A percentile compares a stretch with the other conserved stretches of the same genome.
Evolutionary conservation across 2,329 filamentous ascomycete genomes (phyloP).

Genomic region (Pseudogymnoascus sp.): DNA sequence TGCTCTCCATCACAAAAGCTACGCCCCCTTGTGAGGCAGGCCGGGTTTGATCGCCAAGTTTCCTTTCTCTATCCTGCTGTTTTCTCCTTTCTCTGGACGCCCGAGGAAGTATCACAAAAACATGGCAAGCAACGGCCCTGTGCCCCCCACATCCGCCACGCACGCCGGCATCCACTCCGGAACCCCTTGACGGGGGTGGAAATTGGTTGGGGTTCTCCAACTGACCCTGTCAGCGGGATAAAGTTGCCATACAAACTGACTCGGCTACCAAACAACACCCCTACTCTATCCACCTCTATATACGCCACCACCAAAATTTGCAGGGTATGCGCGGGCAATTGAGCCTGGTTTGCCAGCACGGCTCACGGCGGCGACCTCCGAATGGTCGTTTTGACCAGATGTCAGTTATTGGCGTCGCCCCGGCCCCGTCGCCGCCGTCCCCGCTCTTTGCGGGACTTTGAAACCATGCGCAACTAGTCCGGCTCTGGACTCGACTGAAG

Average conservation of each 20-base stretch:
- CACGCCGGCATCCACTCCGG: background rate
- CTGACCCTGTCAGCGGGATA: background rate
- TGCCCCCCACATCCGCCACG: background rate
- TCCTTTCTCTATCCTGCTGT: background rate
- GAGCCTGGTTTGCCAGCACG: background rate
- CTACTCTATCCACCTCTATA: background rate
- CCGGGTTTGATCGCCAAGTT: background rate
- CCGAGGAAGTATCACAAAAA: background rate
- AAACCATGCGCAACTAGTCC: background rate
- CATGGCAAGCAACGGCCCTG: background rate
- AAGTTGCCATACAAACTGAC: background rate
- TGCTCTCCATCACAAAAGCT: background rate
- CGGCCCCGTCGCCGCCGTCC: background rate
- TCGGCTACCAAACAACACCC: background rate
- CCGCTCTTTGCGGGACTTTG: background rate
- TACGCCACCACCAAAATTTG: background rate
- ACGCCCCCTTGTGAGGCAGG: background rate
- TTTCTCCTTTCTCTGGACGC: background rate
- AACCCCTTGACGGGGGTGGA: background rate
- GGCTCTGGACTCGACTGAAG: background rate
- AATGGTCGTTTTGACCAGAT: background rate
- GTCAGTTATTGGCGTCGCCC: background rate
- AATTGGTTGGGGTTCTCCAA: background rate
- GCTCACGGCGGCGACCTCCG: background rate
- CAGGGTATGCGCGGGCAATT: background rate